A percentile compares a stretch with the other conserved stretches of the same genome.
Conservation (phyloP, 1,284 basidiomycete species). For the Kwoniella shivajii region DNA sequence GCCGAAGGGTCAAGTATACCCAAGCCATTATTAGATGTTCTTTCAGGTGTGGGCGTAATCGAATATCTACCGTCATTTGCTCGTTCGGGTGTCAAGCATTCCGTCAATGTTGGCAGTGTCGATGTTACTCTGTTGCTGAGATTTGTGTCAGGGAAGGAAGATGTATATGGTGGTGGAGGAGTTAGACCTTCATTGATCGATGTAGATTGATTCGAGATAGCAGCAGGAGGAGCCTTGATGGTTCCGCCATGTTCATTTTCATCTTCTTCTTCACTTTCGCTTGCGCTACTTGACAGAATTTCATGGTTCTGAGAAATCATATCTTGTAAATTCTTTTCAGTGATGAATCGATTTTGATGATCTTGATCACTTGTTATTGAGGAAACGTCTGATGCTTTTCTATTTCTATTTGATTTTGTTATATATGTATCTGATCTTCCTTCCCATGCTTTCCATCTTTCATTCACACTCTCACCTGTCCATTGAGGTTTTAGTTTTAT, state of each 20-base stretch:
- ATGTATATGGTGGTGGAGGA: constrained; percentile 32
- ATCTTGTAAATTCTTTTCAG: too few species aligned
- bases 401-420: constrained; percentile 2
- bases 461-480: constrained; percentile 38
- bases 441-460: constrained; percentile 32
- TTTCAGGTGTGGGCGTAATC: constrained; percentile 33
- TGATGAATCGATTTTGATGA: background rate
- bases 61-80: constrained; percentile 7
- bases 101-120: constrained; percentile 1
- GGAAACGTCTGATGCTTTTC: constrained; percentile 19
- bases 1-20: constrained; percentile 7
- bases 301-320: too few species aligned
- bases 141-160: constrained; percentile 15
- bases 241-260: constrained; percentile 23
- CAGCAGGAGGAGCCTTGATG: constrained; percentile 23
- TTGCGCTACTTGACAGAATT: too few species aligned
- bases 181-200: constrained; percentile 12
- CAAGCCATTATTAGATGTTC: constrained; percentile 6
- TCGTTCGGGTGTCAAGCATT: constrained; percentile 8
- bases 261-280: constrained; percentile 8
- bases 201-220: background rate
- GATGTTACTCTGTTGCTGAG: background rate
- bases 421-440: constrained; percentile 7
- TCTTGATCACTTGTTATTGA: constrained; percentile 2
- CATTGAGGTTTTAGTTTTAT: constrained; percentile 28